These are phyloP conservation scores for Phytophthora megakarya DNA, from an alignment of 352 stramenopile species.

Conservation along the genomic window DNA sequence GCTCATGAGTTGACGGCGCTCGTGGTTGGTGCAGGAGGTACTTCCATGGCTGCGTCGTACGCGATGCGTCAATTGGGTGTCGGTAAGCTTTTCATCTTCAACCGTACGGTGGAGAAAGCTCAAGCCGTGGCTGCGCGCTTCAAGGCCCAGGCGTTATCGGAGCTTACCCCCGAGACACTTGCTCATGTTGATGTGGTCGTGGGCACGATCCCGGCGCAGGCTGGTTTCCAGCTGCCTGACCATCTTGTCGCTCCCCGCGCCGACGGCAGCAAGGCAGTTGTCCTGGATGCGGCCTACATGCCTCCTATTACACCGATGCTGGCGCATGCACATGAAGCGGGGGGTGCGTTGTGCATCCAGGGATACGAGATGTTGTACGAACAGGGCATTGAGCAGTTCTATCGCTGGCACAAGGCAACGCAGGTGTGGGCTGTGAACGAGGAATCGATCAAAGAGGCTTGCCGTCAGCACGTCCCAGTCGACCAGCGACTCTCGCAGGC, in stretches of 20 bases:
- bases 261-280: slow-evolving; percentile 59
- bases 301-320: slow-evolving; percentile 95
- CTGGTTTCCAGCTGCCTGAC: slow-evolving; percentile 80
- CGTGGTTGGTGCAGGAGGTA: slow-evolving; percentile 93
- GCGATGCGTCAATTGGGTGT: slow-evolving; percentile 89
- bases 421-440: slow-evolving; percentile 49
- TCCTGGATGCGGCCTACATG: slow-evolving; percentile 99
- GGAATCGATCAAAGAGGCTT: slow-evolving; percentile 62
- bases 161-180: slow-evolving; percentile 55
- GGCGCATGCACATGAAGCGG: slow-evolving; percentile 81
- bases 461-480: slow-evolving; percentile 52
- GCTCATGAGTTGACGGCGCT: slow-evolving; percentile 51
- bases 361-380: slow-evolving; percentile 99
- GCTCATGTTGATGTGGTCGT: slow-evolving; percentile 91
- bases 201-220: slow-evolving; percentile 94
- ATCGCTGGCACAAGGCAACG: slow-evolving; percentile 89
- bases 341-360: slow-evolving; percentile 89
- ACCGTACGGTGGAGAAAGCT: slow-evolving; percentile 95
- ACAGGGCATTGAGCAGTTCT: slow-evolving; percentile 97
- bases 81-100: slow-evolving; percentile 92
- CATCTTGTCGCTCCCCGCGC: slow-evolving; percentile 50
- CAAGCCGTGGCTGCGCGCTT: slow-evolving; percentile 90
- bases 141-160: slow-evolving; percentile 68
- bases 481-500: slow-evolving; percentile 55
- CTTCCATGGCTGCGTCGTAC: slow-evolving; percentile 95